Evolutionary conservation across 371 early-diverging fungal species (phyloP), one percentile per base, ranked within the genome.

Genomic region (Mortierella sp.): DNA sequence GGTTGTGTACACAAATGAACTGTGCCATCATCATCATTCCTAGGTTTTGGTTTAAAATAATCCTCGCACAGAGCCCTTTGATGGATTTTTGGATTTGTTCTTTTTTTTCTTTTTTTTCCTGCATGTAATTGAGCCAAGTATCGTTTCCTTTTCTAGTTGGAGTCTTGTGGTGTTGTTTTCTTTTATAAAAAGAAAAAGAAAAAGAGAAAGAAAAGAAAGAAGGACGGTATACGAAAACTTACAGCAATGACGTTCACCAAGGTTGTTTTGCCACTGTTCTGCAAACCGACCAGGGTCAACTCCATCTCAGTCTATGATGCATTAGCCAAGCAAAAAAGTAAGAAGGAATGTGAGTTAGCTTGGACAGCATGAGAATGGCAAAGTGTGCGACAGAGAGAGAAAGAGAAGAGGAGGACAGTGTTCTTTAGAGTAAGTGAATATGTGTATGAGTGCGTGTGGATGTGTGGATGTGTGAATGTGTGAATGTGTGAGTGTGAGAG

Each of bases 201-300:
- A 58, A n/a, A 58, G 8, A 11, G 19, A 16, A 47, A 11, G 11
- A 16, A 7, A 58, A n/a, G 38, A 58, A 58, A 58, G n/a, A n/a
- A 36, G 19, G 58, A 22, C 28, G 63, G 24, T 13, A 22, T 21
- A 47, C 13, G 11, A 7, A 13, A 15, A 89, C 93, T 80, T 92
- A 97, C 97, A 38, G 98, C 97, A 72, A 99, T 95, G 36, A 98
- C 98, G 80, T 97, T 98, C 11, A 99, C 98, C 6, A 99, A 91
- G 2, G 98, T 98, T 4, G 98, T 98, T 83, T 99, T 99, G 63
- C 99, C 99, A 70, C 96, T 96, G 86, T 98, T 97, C 86, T 99
- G 98, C 65, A 99, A 88, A 33, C 99, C 99, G 66, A 98, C 97
- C 60, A 99, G 87, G 32, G 99, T 99, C 74, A 99, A 87, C 87